Base-by-base conservation (phyloP, 345 rosid species). In the Cochlearia excelsa region DNA sequence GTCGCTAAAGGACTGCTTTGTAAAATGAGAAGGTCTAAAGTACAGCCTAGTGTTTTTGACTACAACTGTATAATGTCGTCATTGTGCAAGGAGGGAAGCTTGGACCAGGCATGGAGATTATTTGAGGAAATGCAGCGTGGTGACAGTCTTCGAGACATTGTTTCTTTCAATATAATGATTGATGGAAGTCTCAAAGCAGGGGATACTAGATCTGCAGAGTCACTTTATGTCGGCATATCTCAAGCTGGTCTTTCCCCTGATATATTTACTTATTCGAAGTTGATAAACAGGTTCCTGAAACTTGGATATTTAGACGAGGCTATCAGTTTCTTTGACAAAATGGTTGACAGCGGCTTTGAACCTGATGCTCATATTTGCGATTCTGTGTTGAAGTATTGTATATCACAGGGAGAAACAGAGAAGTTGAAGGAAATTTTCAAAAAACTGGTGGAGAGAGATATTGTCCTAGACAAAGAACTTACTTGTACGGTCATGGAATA, bases 41-140 rank as follows among this genome's bases (percentile, higher is more conserved):
- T 68, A 46, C 57, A 30, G 43, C 88, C 84, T 28, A 44, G 59
- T 5, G 59, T 73, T 65, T 63, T 51, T 28, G 84, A 82, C 71
- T 84, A 72, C 71, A 84, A 84, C 70, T 60, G 72, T 1, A 49
- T 80, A 37, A 47, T 87, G 74, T 67, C 84, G 45, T 72, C 79
- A 7, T 74, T 84, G 71, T 79, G 83, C 80, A 78, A 80, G 65
- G 95, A 80, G 63, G 72, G 84, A 64, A 77, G 77, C 71, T 46
- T 82, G 73, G 83, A 82, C 51, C 84, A 80, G 72, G 90, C 95
- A 37, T 76, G 69, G 73, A 73, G 61, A 50, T 69, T 87, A 65
- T 84, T 84, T 79, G 68, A 69, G 65, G 84, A 82, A 57, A 76
- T 79, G 70, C 66, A 63, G 62, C 45, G 63, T 51, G 61, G 61